These are phyloP conservation scores for Sclerotinia minor DNA, from an alignment of 2,329 filamentous ascomycete species.

Conservation along the genomic window DNA sequence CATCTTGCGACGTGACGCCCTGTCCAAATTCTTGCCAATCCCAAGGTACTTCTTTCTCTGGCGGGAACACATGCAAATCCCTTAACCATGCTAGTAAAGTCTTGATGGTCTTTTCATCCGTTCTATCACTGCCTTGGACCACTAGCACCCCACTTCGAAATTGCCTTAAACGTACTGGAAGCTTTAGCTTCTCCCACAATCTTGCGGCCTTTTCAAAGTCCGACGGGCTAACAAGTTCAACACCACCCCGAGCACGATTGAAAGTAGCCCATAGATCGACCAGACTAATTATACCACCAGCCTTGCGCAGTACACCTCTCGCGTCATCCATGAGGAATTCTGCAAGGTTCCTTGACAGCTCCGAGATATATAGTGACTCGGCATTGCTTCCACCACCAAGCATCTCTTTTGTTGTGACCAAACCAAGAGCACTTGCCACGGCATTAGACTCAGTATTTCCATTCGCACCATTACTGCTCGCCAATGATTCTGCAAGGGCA, in stretches of 20 bases:
- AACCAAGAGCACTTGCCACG: slow-evolving; percentile 75
- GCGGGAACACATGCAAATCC: slow-evolving; percentile 66
- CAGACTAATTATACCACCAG: slow-evolving; percentile 84
- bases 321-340: slow-evolving; percentile 88
- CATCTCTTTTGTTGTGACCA: slow-evolving; percentile 95
- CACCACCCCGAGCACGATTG: slow-evolving; percentile 87
- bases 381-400: slow-evolving; percentile 71
- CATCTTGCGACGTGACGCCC: slow-evolving; percentile 86
- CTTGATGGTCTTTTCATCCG: slow-evolving; percentile 84
- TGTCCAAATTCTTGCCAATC: slow-evolving; percentile 77
- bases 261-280: slow-evolving; percentile 94
- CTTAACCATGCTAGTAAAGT: slow-evolving; percentile 75
- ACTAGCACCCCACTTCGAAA: slow-evolving; percentile 96
- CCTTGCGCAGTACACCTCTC: slow-evolving; percentile 71
- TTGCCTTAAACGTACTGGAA: slow-evolving; percentile 81
- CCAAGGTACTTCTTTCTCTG: slow-evolving; percentile 66
- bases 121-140: slow-evolving; percentile 83
- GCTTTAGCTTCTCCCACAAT: slow-evolving; percentile 81
- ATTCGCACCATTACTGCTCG: slow-evolving; percentile 58
- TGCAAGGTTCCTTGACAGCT: slow-evolving; percentile 79
- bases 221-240: slow-evolving; percentile 86
- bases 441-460: slow-evolving; percentile 68
- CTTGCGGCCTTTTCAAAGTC: slow-evolving; percentile 90
- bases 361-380: slow-evolving; percentile 85
- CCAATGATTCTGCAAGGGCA: slow-evolving; percentile 85